These are phyloP conservation scores for Hypoxylon fuscum DNA, from an alignment of 495 filamentous ascomycete genomes.

Conservation along the genomic window DNA sequence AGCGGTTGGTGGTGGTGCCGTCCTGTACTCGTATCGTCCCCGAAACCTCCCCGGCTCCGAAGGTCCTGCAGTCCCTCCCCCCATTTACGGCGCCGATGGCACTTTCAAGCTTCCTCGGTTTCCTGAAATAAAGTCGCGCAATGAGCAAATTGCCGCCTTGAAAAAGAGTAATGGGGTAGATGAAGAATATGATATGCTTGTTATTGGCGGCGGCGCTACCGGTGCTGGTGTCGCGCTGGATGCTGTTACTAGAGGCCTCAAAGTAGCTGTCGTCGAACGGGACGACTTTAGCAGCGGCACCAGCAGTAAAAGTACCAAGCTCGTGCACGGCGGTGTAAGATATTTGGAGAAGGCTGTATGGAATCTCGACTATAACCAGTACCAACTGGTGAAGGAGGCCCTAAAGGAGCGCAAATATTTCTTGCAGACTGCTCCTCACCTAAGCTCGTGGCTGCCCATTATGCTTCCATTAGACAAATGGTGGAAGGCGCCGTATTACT, in stretches of 20 bases:
- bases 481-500: slow-evolving; percentile 99
- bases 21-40: slow-evolving; percentile 84
- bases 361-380: slow-evolving; percentile 96
- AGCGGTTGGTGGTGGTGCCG: slow-evolving; percentile 58
- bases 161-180: slow-evolving; percentile 55
- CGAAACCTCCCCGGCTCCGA: slow-evolving; percentile 87
- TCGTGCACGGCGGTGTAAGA: slow-evolving; percentile 95
- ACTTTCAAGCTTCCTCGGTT: slow-evolving; percentile 83
- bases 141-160: slow-evolving; percentile 70
- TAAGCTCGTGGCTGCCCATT: slow-evolving; percentile 94
- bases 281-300: slow-evolving; percentile 96
- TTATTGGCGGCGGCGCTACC: slow-evolving; percentile 94
- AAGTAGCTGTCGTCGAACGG: slow-evolving; percentile 92
- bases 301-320: slow-evolving; percentile 95
- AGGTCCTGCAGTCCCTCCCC: slow-evolving; percentile 80
- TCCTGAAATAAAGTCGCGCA: slow-evolving; percentile 75
- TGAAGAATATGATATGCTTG: slow-evolving; percentile 81
- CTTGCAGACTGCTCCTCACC: slow-evolving; percentile 92
- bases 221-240: slow-evolving; percentile 93
- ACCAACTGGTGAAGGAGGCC: slow-evolving; percentile 91
- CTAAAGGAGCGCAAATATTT: slow-evolving; percentile 96
- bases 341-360: slow-evolving; percentile 98
- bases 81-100: slow-evolving; percentile 79
- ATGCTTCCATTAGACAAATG: slow-evolving; percentile 96
- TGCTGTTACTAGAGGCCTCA: slow-evolving; percentile 90